Evolutionary conservation across 1,284 basidiomycete species (phyloP), one percentile per base, ranked within the genome.

Genomic region (Erythrobasidium hasegawianum): DNA sequence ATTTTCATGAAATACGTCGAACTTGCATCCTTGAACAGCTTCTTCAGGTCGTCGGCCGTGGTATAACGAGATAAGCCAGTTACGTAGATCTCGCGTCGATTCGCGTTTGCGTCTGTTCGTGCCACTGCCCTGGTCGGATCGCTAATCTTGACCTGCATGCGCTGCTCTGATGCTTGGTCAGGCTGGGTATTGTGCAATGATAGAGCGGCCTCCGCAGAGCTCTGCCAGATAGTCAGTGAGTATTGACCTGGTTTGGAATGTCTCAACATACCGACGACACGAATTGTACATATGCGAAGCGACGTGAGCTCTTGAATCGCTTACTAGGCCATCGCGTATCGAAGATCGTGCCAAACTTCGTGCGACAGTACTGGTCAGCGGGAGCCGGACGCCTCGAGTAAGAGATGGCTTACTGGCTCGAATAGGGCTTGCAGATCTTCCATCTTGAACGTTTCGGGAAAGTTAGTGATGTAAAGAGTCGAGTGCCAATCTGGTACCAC

Each of bases 271-370:
- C 90, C 0, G 90, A 88, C 22, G 85, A 86, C 0, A 87, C 87
- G 76, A 84, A 97, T 71, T 97, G 94, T 1, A 99, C 82, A 76
- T 98, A 99, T 76, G 90, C 95, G 78, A 99, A 98, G 13, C 96
- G 83, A 26, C 96, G 82, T 0, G 87, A 87, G 60, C 81, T 85
- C 76, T 91, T 93, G 80, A 91, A 95, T 75, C 95, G 94, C 76
- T 94, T 94, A 79, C 92, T 96, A 5, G 96, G 96, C 96, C 95
- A 98, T 18, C 96, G 87, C 13, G 94, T 89, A 71, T 96, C 92
- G 68, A 98, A 90, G 57, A 99, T 84, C 4, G 82, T 83, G 0
- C 96, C 96, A 77, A 88, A 94, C 87, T 93, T 70, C 0, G 58
- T 3, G n/a, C n/a, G n/a, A n/a, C n/a, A n/a, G n/a, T n/a, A n/a